Base-by-base conservation (phyloP, 106 monocot genomes). In the Dendrobium huoshanense region DNA sequence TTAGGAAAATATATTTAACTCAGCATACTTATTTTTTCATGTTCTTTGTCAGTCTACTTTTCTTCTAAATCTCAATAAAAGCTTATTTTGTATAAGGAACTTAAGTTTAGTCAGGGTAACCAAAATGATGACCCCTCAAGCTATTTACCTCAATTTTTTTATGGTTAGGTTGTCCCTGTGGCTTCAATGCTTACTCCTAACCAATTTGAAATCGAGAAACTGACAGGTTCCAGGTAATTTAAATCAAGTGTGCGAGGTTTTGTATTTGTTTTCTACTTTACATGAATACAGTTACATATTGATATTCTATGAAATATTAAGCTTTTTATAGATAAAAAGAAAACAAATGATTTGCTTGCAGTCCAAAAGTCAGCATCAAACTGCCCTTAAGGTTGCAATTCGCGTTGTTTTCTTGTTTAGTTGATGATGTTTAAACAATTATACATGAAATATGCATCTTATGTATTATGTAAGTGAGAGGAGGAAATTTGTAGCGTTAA, bases 181-280 rank as follows among this genome's bases (percentile, higher is more conserved):
- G 98, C 98, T 24, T 92, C 98, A 65, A 95, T 98, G 98, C 88
- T 98, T 81, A 98, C 98, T 8, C 98, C 98, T 84, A 98, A 98
- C 75, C 98, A 98, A 75, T 95, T 98, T 85, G 98, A 98, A 82
- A 91, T 85, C 79, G 98, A 98, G 77, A 88, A 87, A 65, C 87
- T 98, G 51, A 92, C 98, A 77, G 94, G 98, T 81, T 91, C 87
- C 40, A 94, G 90, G 98, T 98, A 93, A 7, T 80, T 70, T 8
- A 72, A 73, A 11, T 76, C 25, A 49, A 49, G 11, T 76, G 7
- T 76, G 47, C 51, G 74, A 74, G 43, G 17, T 74, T 74, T 44
- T 29, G 29, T 74, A 0, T 17, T 11, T 72, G 40, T 72, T 11
- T 72, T 33, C 43, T 44, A 70, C 70, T 42, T 74, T 74, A 37